Percentiles rank a stretch among this genome's conserved stretches.
Conservation (phyloP, 345 rosid species). For the Heritiera littoralis region DNA sequence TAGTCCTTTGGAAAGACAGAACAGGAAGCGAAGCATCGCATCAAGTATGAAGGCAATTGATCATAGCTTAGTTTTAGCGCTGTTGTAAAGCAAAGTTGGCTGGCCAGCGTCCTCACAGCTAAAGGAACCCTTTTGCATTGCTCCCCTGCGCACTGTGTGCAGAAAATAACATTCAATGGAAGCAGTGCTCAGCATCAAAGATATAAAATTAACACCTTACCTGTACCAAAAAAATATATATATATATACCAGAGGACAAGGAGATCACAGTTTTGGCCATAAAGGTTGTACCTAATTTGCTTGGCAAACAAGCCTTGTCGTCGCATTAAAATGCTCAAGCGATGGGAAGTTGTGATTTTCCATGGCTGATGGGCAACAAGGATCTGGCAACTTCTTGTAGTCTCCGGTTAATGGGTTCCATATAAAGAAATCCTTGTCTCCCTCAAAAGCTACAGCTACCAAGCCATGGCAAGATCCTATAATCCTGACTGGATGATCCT, state of each 20-base stretch:
- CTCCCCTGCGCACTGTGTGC: too few species aligned
- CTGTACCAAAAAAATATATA: too few species aligned
- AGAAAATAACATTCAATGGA: too few species aligned
- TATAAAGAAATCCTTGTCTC: not conserved
- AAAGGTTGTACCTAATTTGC: too few species aligned
- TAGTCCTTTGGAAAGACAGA: not conserved
- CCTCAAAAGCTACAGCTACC: not conserved
- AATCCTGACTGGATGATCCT: not conserved
- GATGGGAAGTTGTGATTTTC: not conserved
- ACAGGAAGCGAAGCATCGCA: not conserved
- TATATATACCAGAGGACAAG: too few species aligned
- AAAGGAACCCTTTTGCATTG: conserved; percentile 21
- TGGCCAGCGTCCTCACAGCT: not conserved
- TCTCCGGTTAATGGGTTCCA: too few species aligned
- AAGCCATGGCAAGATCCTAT: conserved; percentile 8
- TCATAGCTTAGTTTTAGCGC: conserved; percentile 29
- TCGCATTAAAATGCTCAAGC: too few species aligned
- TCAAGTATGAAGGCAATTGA: not conserved
- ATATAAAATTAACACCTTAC: too few species aligned
- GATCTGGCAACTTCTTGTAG: not conserved
- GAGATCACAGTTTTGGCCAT: too few species aligned
- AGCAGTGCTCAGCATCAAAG: too few species aligned
- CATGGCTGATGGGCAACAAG: not conserved
- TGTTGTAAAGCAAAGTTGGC: not conserved
- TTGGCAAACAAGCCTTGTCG: too few species aligned